Percentiles rank a stretch among this genome's conserved stretches.
Conservation (phyloP, 768 basidiomycete species). For the Lentinula edodes region DNA sequence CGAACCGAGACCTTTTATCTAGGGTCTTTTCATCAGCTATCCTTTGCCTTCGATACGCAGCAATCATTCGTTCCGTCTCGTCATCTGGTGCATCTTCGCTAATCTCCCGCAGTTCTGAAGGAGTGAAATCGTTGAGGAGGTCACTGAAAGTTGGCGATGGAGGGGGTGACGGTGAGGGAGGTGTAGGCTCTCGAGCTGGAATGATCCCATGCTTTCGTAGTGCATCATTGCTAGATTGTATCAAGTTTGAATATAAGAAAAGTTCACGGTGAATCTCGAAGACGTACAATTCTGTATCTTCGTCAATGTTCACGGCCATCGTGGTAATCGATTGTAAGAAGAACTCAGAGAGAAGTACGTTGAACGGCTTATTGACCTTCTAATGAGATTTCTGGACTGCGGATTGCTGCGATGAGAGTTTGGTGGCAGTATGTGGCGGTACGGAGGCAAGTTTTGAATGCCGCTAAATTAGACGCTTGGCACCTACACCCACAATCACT, state of each 20-base stretch:
- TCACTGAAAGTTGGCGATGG: constrained; percentile 69
- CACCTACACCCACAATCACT: no score
- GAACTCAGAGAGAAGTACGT: not conserved
- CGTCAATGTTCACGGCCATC: constrained; percentile 76
- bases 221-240: constrained; percentile 74
- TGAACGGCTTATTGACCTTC: no score
- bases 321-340: not conserved
- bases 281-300: constrained; percentile 95
- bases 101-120: constrained; percentile 60
- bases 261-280: not conserved
- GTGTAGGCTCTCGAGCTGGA: constrained; percentile 64
- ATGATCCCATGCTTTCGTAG: constrained; percentile 90
- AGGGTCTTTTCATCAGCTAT: constrained; percentile 56
- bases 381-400: no score
- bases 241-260: not conserved
- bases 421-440: not conserved
- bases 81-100: constrained; percentile 72
- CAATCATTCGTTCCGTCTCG: constrained; percentile 70
- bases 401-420: not conserved
- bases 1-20: constrained; percentile 66
- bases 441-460: no score
- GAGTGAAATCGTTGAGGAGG: constrained; percentile 56
- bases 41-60: constrained; percentile 57
- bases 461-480: not conserved
- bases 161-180: constrained; percentile 77